phyloP scores from a whole-genome alignment of 306 rosid species.

The Dalbergia cultrata region DNA sequence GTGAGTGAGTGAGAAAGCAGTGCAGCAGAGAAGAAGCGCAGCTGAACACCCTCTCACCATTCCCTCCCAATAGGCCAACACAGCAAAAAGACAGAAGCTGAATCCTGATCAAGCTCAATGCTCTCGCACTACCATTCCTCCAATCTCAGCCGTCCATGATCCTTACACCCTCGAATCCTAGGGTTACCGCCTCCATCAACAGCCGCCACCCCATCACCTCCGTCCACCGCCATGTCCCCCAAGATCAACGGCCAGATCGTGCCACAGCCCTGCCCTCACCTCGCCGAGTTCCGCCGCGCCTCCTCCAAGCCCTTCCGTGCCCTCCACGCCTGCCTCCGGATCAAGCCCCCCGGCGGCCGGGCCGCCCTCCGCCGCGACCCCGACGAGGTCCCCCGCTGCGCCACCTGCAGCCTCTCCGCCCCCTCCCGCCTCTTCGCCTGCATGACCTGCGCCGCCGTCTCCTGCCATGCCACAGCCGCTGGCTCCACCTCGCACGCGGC shows the following conservation, averaged over 20 bases:
- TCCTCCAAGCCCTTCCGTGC: constrained; percentile 81
- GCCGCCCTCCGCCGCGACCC: constrained; percentile 87
- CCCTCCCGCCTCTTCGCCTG: constrained; percentile 76
- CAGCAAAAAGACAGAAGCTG: too few relatives aligned
- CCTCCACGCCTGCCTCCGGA: constrained; percentile 81
- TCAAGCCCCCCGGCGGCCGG: constrained; percentile 80
- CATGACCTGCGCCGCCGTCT: constrained; percentile 78
- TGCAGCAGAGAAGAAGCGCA: neutral
- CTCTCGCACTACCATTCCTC: constrained; percentile 45
- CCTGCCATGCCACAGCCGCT: constrained; percentile 63
- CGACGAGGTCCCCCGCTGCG: constrained; percentile 73
- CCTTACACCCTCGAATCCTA: constrained; percentile 53
- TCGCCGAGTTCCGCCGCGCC: constrained; percentile 73
- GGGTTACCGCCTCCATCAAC: constrained; percentile 54
- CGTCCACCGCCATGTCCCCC: constrained; percentile 68
- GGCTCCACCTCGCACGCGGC: constrained; percentile 68
- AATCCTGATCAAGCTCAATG: constrained; percentile 53
- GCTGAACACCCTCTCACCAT: neutral
- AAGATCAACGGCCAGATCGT: constrained; percentile 68
- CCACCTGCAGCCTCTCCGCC: constrained; percentile 61
- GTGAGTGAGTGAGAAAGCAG: neutral
- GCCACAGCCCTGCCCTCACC: constrained; percentile 79
- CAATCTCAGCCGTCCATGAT: constrained; percentile 73
- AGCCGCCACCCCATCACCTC: constrained; percentile 45
- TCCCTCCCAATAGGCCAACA: too few relatives aligned